Evolutionary conservation across 2,329 filamentous ascomycete species (phyloP), one percentile per base, ranked within the genome.

Genomic region (Cladophialophora chaetospira): DNA sequence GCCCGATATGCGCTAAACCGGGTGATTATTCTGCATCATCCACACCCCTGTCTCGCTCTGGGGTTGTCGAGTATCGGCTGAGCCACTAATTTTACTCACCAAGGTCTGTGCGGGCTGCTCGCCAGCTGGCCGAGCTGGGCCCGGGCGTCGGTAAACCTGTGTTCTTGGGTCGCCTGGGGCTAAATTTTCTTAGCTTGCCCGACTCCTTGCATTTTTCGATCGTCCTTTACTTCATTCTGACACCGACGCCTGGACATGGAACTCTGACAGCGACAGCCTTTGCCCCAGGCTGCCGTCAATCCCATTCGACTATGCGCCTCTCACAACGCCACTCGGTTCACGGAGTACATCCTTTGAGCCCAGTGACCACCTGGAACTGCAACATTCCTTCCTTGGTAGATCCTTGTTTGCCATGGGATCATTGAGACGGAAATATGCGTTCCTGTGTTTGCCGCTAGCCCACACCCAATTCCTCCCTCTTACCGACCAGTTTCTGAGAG

Each of bases 211-310:
- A 19, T 19, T 40, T n/a, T 43, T 43, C 33, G 36, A 31, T 56
- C 45, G 33, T 17, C 50, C 50, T 53, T 36, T 38, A 53, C 50
- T 19, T 53, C 26, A 23, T 45, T 51, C 43, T 44, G 35, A 51
- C 50, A 31, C 36, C 50, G 17, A 23, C 29, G 23, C 26, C 40
- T 26, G 50, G 40, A 19, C 28, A 28, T 28, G 26, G 35, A 28
- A 42, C 25, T 29, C 36, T 42, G 35, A 51, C 48, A 31, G 35
- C 26, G 48, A 51, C 15, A 25, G 48, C 36, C 35, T 52, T 35
- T 21, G 48, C 42, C 47, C 54, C 48, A 57, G 54, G 42, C 54
- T 35, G 33, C 54, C 19, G 25, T 40, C 33, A 42, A 29, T 31
- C 25, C n/a, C 36, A 51, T 42, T 42, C 35, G 25, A 19, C 26